Evolutionary conservation across 192 early-diverging fungal species (phyloP), one percentile per base, ranked within the genome.

Genomic region (Backusella parvicylindrica): DNA sequence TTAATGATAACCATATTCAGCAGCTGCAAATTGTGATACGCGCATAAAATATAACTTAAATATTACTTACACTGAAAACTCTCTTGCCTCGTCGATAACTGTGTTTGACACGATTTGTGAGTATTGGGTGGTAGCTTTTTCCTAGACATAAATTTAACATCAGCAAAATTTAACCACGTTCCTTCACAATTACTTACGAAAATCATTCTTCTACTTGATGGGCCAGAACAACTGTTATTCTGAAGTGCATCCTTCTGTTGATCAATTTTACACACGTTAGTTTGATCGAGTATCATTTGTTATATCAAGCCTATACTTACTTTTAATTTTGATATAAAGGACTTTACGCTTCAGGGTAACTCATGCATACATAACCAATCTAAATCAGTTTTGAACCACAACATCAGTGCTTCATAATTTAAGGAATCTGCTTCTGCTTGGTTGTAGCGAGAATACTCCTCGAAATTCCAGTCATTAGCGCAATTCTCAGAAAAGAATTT

Each of bases 41-140:
- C 64, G 31, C 64, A 65, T 32, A 65, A 65, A 65, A 65, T 65
- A 35, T 15, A 65, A 65, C 35, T 65, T 65, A 65, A 65, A 65
- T 65, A 36, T 36, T 65, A 36, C 64, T 65, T 36, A n/a, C 64
- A 31, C 64, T 65, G 64, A 65, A 65, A 65, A 65, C 33, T 36
- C 64, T 36, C 16, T 65, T 65, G 64, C 64, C 31, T 65, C 64
- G 64, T 65, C 64, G 64, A 65, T 65, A 65, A 65, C 64, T 32
- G 32, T 65, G 3, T 65, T 35, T 65, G 64, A 65, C 30, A 65
- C 30, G 64, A 35, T 65, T 65, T 65, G 16, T 49, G 18, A 49
- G 16, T 49, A 49, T 49, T 49, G 47, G 18, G 47, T 49, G 47
- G 47, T 49, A 65, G 64, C 32, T 30, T 65, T 65, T 65, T 65